Evolutionary conservation across 2,329 filamentous ascomycete species (phyloP).

Genomic region (Alternaria conjuncta): DNA sequence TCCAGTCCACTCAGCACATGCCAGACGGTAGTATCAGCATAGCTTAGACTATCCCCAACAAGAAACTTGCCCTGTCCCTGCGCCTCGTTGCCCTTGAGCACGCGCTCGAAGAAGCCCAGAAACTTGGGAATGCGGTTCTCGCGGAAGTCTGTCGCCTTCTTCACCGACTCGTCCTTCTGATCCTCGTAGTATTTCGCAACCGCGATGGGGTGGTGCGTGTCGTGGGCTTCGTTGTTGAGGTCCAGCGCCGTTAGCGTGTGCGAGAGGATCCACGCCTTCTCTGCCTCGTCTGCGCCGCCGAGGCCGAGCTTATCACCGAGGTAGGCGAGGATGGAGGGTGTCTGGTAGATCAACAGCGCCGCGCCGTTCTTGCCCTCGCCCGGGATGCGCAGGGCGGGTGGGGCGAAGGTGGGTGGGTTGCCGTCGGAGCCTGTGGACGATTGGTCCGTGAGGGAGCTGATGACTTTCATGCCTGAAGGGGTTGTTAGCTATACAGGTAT

Average conservation of each 20-base stretch:
- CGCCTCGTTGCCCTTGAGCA: slow-evolving; percentile 64
- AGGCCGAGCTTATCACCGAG: slow-evolving; percentile 67
- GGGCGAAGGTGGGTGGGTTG: slow-evolving; percentile 71
- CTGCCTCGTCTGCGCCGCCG: slow-evolving; percentile 56
- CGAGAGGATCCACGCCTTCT: slow-evolving; percentile 65
- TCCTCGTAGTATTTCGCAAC: slow-evolving; percentile 71
- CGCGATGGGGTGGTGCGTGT: slow-evolving; percentile 76
- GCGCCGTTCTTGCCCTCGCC: slow-evolving; percentile 59
- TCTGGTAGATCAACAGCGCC: slow-evolving; percentile 69
- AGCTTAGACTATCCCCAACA: slow-evolving; percentile 69
- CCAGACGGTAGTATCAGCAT: slow-evolving; percentile 76
- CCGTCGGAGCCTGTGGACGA: slow-evolving; percentile 56
- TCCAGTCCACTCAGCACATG: slow-evolving; percentile 65
- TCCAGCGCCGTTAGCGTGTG: slow-evolving; percentile 75
- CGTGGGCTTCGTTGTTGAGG: slow-evolving; percentile 73
- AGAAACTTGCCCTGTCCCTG: slow-evolving; percentile 67
- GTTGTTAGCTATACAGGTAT: neutral
- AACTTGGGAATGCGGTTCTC: slow-evolving; percentile 73
- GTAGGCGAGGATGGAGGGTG: slow-evolving; percentile 75
- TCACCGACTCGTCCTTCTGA: slow-evolving; percentile 71
- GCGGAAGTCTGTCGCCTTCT: slow-evolving; percentile 64
- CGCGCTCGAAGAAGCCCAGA: slow-evolving; percentile 72
- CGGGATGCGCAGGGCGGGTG: slow-evolving; percentile 66
- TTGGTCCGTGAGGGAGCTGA: slow-evolving; percentile 57
- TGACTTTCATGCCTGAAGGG: slow-evolving; percentile 50